Evolutionary conservation across 257 asterid genomes (phyloP), one percentile per base, ranked within the genome.

Genomic region (Solanum rostratum): DNA sequence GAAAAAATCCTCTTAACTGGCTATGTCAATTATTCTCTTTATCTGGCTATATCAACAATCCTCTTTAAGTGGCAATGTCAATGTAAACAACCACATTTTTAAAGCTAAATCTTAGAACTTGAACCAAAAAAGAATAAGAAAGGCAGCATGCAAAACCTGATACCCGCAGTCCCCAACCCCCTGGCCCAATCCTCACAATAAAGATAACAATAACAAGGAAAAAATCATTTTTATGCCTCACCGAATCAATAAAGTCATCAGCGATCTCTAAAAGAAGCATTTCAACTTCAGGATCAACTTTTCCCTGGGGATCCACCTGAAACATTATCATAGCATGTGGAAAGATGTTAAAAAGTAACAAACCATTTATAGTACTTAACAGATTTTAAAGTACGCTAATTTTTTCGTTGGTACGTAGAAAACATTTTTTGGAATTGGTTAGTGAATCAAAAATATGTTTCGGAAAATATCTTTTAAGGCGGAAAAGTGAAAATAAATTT

Each of bases 251-350:
- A 82, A 96, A 96, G 86, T 91, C 88, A 86, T 96, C 98, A 43
- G 98, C 97, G 70, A 93, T 63, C 92, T 91, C 97, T 86, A 93
- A 86, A 81, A 97, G 93, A 79, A 91, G 86, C 79, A 91, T 97
- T 93, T 95, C 99, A 79, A 95, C 95, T 81, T 92, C 94, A 45
- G 98, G 94, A 86, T 92, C 97, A 92, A 97, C 50, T 86, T 81
- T 93, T 84, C 83, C 97, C 86, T 86, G 89, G 7, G 88, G 13
- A 90, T 90, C 93, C 91, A 97, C 84, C 98, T 95, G 93, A 86
- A 85, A 87, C 90, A 86, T 37, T 65, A 66, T 80, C 84, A 46
- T 29, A 49, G n/a, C 15, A 50, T 27, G 63, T 50, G 82, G 43
- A 78, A 76, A 49, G 29, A 14, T 16, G 45, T 50, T 78, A 29